phyloP scores from a whole-genome alignment of 208 protist species.

The Trypanosoma theileri region DNA sequence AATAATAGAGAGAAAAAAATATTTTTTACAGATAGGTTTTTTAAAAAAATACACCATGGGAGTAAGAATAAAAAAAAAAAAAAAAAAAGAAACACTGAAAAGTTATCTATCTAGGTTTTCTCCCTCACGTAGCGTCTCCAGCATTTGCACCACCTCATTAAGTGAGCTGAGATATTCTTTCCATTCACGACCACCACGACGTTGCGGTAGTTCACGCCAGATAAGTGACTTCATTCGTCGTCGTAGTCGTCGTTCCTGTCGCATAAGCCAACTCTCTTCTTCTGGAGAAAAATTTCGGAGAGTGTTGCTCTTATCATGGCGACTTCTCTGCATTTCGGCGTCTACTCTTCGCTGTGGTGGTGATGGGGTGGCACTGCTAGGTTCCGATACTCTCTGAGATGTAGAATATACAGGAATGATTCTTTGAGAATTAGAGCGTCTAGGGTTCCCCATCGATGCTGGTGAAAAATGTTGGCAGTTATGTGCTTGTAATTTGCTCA shows the following conservation, averaged over 20 bases:
- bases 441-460: too few relatives aligned
- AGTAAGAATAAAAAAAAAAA: not conserved
- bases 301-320: not conserved
- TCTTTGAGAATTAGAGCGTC: too few relatives aligned
- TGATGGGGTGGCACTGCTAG: too few relatives aligned
- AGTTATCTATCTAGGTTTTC: constrained; percentile 7
- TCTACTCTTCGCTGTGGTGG: too few relatives aligned
- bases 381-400: too few relatives aligned
- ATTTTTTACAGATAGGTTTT: too few relatives aligned
- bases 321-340: not conserved
- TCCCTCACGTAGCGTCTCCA: constrained; percentile 27
- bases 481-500: too few relatives aligned
- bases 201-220: constrained; percentile 45
- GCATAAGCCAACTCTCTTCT: constrained; percentile 27
- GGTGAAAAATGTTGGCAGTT: too few relatives aligned
- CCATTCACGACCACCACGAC: constrained; percentile 42
- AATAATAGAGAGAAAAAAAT: constrained; percentile 19
- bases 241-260: constrained; percentile 49
- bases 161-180: constrained; percentile 45
- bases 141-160: constrained; percentile 36
- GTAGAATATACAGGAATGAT: too few relatives aligned
- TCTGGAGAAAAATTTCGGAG: constrained; percentile 11
- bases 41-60: too few relatives aligned
- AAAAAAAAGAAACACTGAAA: constrained; percentile 1
- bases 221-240: constrained; percentile 58